A percentile compares a stretch with the other conserved stretches of the same genome.
These are phyloP conservation scores for Termitomyces heimii DNA, from an alignment of 768 basidiomycete genomes.

Conservation along the genomic window DNA sequence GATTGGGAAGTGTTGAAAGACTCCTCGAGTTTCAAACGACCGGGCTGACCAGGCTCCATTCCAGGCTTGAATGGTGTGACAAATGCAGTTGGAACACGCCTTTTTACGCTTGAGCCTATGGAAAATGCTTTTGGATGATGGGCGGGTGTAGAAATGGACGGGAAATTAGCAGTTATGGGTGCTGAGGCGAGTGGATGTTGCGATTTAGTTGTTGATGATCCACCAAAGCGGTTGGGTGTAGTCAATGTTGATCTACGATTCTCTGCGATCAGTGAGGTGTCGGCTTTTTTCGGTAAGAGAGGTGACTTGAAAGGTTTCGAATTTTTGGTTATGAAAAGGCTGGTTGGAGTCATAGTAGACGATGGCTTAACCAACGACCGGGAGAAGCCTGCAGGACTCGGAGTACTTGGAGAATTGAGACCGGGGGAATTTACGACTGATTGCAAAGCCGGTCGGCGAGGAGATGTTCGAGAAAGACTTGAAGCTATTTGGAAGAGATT, in stretches of 20 bases:
- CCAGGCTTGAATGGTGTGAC: conserved; percentile 59
- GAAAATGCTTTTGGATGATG: conserved; percentile 5
- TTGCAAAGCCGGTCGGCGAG: conserved; percentile 28
- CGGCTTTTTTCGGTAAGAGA: conserved; percentile 20
- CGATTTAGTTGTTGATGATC: conserved; percentile 20
- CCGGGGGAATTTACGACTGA: conserved; percentile 29
- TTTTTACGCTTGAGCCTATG: conserved; percentile 6
- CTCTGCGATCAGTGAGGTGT: not conserved
- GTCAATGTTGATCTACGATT: conserved; percentile 24
- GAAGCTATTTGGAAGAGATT: conserved; percentile 23
- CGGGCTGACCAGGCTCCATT: conserved; percentile 39
- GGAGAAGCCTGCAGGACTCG: conserved; percentile 27
- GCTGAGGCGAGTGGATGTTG: conserved; percentile 29
- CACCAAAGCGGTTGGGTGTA: conserved; percentile 13
- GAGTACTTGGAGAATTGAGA: conserved; percentile 32
- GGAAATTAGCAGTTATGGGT: conserved; percentile 14
- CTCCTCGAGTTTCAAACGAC: conserved; percentile 22
- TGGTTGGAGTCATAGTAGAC: conserved; percentile 4
- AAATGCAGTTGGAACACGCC: conserved; percentile 36
- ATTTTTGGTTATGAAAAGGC: conserved; percentile 13
- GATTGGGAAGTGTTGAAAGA: conserved; percentile 13
- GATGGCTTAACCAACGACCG: conserved; percentile 12
- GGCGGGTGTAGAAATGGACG: conserved; percentile 9
- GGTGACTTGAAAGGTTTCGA: conserved; percentile 45
- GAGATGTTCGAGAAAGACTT: conserved; percentile 15